Conservation (phyloP, 345 rosid genomes). For the Acer campestre region DNA sequence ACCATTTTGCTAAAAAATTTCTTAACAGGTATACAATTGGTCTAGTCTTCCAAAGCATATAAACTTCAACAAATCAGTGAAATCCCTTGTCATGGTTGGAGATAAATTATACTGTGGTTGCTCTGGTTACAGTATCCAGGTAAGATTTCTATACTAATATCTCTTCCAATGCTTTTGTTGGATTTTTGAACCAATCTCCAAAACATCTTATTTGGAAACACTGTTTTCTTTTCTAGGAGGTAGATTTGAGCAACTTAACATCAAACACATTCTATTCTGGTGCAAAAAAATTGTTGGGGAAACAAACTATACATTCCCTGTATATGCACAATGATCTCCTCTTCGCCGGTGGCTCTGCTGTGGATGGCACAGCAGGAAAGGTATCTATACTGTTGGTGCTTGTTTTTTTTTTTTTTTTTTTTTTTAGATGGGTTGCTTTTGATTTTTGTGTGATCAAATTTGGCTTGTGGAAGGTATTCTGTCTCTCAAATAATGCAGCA, state of each 20-base stretch:
- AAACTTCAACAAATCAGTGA: conserved; percentile 48
- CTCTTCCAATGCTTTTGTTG: background rate
- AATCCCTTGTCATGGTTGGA: conserved; percentile 48
- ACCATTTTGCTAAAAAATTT: background rate
- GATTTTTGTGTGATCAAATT: background rate
- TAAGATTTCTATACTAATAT: conserved; percentile 9
- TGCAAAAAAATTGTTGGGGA: conserved; percentile 55
- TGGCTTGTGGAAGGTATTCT: background rate
- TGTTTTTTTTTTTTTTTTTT: no score
- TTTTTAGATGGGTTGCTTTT: background rate
- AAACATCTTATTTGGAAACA: background rate
- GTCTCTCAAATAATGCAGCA: no score
- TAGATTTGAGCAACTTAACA: conserved; percentile 43
- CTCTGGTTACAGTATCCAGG: conserved; percentile 66
- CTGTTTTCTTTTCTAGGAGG: conserved; percentile 35
- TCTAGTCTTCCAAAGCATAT: conserved; percentile 55
- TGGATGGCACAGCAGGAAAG: conserved; percentile 64
- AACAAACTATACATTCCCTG: conserved; percentile 50
- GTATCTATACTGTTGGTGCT: conserved; percentile 17
- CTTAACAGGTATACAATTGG: conserved; percentile 60
- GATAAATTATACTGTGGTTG: conserved; percentile 58
- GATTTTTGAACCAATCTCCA: background rate
- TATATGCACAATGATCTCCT: conserved; percentile 40
- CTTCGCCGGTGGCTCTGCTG: conserved; percentile 49
- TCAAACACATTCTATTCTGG: conserved; percentile 47